phyloP scores from a whole-genome alignment of 2,329 filamentous ascomycete genomes.

The Fusarium protoensiforme region DNA sequence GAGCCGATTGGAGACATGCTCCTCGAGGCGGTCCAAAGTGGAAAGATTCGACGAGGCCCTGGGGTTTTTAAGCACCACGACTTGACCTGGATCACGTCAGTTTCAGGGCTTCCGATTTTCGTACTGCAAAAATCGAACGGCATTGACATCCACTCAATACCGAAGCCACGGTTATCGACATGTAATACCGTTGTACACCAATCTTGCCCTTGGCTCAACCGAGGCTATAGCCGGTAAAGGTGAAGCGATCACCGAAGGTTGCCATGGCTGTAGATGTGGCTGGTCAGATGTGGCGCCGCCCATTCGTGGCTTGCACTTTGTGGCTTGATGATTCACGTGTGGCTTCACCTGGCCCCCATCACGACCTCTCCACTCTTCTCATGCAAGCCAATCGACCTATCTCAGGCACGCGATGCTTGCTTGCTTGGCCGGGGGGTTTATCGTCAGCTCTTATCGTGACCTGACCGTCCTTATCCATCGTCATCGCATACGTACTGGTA shows the following conservation, averaged over 20 bases:
- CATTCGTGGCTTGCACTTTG: neutral
- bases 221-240: slow-evolving; percentile 5
- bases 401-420: slow-evolving; percentile 7
- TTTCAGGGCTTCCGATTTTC: neutral
- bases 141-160: neutral
- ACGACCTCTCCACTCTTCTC: slow-evolving; percentile 22
- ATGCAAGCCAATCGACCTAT: slow-evolving; percentile 16
- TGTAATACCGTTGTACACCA: neutral
- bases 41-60: neutral
- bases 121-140: neutral
- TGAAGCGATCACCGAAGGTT: neutral
- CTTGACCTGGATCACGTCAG: neutral
- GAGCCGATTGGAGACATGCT: neutral
- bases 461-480: slow-evolving; percentile 9
- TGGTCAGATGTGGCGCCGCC: neutral
- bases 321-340: neutral
- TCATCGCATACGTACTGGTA: slow-evolving; percentile 16
- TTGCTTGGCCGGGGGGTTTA: slow-evolving; percentile 6
- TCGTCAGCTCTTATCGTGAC: slow-evolving; percentile 25
- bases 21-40: neutral
- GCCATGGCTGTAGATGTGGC: slow-evolving; percentile 1
- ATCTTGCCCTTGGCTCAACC: neutral
- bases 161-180: neutral
- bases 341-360: slow-evolving; percentile 1
- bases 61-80: neutral